Base-by-base conservation (phyloP, 176 grass and related monocot genomes). In the Juncus inflexus region DNA sequence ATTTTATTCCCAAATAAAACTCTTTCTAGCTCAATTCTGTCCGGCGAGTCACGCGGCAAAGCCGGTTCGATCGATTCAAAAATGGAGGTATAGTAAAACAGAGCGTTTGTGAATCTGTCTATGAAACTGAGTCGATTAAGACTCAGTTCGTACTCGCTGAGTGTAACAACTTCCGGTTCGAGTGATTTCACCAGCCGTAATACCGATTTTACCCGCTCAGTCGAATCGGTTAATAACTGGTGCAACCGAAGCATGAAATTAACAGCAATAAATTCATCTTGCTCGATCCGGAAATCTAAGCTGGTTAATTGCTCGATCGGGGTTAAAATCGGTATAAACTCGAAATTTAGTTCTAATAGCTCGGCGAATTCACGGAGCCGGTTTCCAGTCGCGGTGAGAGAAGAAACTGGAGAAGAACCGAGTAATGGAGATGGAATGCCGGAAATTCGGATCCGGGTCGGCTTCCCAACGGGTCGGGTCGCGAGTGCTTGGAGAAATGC, bases 241-340 rank as follows among this genome's bases (percentile, higher is more conserved):
- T 92, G 81, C 10, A 99, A 65, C 64, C 90, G 85, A 40, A 99
- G 83, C 95, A 99, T 99, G 86, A 99, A 99, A 77, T 99, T 99
- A 64, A 99, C 77, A 0, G 95, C 80, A 59, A 99, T 72, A 3
- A 78, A 70, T 62, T 99, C 95, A 39, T 84, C 95, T 0, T 61
- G 60, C n/a, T 92, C 89, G 12, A 99, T 67, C 10, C 14, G 77
- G 82, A 99, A 92, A 37, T 87, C 83, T 7, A 88, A 82, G 35
- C 13, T 56, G 55, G 77, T 69, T 50, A 99, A 77, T 65, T 84
- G 73, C 68, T 91, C 41, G 61, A 92, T 71, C 0, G 95, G 85
- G 13, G 78, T 90, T 10, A 92, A 73, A 77, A 99, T 67, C 10
- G 95, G 88, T 7, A 82, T 67, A 16, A 99, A 99, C 80, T 99